Evolutionary conservation across 192 early-diverging fungal species (phyloP).

Genomic region (Coemansia sp.): DNA sequence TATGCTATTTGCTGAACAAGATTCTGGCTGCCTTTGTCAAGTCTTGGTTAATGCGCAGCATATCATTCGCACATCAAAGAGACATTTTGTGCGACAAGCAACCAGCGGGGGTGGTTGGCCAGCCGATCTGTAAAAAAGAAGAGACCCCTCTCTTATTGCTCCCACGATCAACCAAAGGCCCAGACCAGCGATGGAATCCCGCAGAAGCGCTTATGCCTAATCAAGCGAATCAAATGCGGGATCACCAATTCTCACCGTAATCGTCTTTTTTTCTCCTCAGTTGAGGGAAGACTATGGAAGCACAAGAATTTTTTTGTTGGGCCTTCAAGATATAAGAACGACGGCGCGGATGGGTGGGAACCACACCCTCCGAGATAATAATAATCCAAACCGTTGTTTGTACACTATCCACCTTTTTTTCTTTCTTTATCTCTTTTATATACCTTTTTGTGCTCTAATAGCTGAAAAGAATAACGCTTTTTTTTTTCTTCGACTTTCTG

Average conservation of each 20-base stretch:
- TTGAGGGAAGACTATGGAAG: too few relatives aligned
- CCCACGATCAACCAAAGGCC: not conserved
- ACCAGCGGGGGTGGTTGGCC: not conserved
- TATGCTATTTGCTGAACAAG: not conserved
- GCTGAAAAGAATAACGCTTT: not conserved
- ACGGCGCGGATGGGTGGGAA: not conserved
- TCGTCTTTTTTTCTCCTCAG: too few relatives aligned
- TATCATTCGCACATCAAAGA: not conserved
- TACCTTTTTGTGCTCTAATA: not conserved
- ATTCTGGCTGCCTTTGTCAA: not conserved
- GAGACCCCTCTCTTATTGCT: not conserved
- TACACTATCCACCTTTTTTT: not conserved
- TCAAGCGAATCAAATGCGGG: conserved; percentile 24
- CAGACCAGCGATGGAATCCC: conserved; percentile 14
- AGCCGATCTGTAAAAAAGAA: not conserved
- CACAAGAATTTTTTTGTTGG: not conserved
- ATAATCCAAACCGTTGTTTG: not conserved
- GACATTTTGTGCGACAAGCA: not conserved
- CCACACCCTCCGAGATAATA: not conserved
- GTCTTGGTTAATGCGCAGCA: not conserved
- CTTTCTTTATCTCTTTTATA: not conserved
- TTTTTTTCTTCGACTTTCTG: conserved; percentile 4
- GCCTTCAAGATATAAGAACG: not conserved
- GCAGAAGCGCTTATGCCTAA: conserved; percentile 7
- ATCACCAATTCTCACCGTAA: conserved; percentile 3